Evolutionary conservation across 2,329 filamentous ascomycete species (phyloP).

Genomic region (Tolypocladium ophioglossoides): DNA sequence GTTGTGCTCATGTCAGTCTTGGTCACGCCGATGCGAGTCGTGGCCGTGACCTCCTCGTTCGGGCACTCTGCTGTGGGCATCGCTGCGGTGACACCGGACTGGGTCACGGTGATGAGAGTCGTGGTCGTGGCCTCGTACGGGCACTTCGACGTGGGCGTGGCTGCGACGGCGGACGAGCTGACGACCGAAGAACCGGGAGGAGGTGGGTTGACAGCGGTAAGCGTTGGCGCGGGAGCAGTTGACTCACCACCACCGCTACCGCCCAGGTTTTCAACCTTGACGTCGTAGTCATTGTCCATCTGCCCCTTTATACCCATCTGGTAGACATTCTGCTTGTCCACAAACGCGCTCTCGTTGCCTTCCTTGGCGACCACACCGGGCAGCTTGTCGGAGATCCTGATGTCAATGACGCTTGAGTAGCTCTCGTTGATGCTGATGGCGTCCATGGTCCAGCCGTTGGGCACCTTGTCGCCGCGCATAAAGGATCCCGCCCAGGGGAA

Average conservation of each 20-base stretch:
- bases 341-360: conserved; percentile 16
- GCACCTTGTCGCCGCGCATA: conserved; percentile 25
- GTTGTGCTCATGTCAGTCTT: not conserved
- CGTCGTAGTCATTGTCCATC: conserved; percentile 33
- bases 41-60: not conserved
- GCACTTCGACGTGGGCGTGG: not conserved
- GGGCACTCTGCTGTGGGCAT: not conserved
- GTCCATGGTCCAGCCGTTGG: conserved; percentile 23
- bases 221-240: not conserved
- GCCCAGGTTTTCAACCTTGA: conserved; percentile 22
- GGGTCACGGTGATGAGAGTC: not conserved
- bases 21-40: not conserved
- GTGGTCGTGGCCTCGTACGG: not conserved
- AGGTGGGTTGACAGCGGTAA: not conserved
- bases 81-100: not conserved
- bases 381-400: conserved; percentile 22
- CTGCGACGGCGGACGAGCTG: not conserved
- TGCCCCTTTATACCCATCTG: conserved; percentile 33
- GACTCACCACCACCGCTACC: conserved; percentile 9
- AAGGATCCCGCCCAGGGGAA: conserved; percentile 32
- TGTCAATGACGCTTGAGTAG: conserved; percentile 28
- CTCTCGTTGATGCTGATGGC: conserved; percentile 28
- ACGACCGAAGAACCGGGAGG: not conserved
- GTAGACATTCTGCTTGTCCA: conserved; percentile 28
- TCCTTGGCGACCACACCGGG: conserved; percentile 12